Conservation (phyloP, 106 monocot species). For the Cymbidium sinense region DNA sequence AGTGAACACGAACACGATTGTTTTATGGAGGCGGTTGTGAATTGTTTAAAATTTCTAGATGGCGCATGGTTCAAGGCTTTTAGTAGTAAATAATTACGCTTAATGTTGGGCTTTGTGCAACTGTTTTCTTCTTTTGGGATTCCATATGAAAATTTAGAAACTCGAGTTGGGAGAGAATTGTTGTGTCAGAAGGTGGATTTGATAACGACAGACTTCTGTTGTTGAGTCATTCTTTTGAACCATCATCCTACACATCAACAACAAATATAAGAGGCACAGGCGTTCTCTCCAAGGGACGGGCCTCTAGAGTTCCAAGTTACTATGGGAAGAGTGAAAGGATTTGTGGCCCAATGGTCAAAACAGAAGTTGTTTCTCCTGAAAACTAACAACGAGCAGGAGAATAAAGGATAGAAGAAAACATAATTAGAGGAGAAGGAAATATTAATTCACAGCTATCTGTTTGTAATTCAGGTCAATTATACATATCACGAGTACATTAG, state of each 20-base stretch:
- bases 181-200: not conserved
- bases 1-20: not conserved
- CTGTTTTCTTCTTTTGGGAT: not conserved
- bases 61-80: not conserved
- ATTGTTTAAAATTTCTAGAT: not conserved
- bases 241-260: not conserved
- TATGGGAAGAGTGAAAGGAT: too few species aligned
- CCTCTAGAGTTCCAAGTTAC: not conserved
- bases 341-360: too few species aligned
- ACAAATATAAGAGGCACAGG: not conserved
- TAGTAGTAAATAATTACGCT: not conserved
- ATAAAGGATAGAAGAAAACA: too few species aligned
- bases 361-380: too few species aligned
- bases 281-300: not conserved
- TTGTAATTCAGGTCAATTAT: too few species aligned
- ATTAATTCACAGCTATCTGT: too few species aligned
- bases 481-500: too few species aligned
- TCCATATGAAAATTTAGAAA: not conserved
- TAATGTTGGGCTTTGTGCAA: not conserved
- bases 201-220: not conserved
- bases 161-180: not conserved
- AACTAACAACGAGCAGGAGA: too few species aligned
- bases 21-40: not conserved
- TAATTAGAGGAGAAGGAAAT: too few species aligned
- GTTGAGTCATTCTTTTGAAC: not conserved